Conservation (phyloP, 495 filamentous ascomycete species). For the Penicillium cosmopolitanum region DNA sequence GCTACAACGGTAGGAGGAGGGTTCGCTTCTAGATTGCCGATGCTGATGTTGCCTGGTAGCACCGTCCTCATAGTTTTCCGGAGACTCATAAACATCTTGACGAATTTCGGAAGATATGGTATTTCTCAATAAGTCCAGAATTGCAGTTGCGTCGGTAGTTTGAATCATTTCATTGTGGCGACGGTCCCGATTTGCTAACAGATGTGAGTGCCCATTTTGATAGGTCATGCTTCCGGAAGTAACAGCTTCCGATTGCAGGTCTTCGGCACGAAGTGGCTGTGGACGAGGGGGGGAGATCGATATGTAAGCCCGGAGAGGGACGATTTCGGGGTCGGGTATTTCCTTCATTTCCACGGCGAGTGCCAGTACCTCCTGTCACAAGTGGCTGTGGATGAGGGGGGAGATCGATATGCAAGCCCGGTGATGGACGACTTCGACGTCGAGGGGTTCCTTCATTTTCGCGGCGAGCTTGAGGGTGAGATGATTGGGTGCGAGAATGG, state of each 20-base stretch:
- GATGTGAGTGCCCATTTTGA: not conserved
- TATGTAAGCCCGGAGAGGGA: not conserved
- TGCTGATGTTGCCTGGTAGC: too few species aligned
- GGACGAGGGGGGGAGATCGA: not conserved
- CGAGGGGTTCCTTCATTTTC: not conserved
- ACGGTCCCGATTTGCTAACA: not conserved
- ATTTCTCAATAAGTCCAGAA: not conserved
- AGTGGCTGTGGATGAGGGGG: too few species aligned
- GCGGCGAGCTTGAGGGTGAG: not conserved
- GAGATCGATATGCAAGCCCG: not conserved
- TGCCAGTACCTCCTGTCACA: too few species aligned
- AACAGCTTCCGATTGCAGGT: slow-evolving; percentile 18
- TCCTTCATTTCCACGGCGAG: not conserved
- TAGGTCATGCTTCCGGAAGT: slow-evolving; percentile 12
- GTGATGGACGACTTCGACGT: not conserved
- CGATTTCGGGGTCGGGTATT: not conserved
- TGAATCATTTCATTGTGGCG: not conserved
- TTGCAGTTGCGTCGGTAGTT: not conserved
- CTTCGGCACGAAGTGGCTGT: not conserved
- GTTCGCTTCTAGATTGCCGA: too few species aligned
- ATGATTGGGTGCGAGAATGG: not conserved
- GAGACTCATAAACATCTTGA: too few species aligned
- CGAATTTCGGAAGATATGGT: too few species aligned
- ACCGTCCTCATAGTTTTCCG: too few species aligned
- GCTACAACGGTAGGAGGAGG: too few species aligned